Evolutionary conservation across 2,329 filamentous ascomycete species (phyloP).

Genomic region (Aspergillus felis): DNA sequence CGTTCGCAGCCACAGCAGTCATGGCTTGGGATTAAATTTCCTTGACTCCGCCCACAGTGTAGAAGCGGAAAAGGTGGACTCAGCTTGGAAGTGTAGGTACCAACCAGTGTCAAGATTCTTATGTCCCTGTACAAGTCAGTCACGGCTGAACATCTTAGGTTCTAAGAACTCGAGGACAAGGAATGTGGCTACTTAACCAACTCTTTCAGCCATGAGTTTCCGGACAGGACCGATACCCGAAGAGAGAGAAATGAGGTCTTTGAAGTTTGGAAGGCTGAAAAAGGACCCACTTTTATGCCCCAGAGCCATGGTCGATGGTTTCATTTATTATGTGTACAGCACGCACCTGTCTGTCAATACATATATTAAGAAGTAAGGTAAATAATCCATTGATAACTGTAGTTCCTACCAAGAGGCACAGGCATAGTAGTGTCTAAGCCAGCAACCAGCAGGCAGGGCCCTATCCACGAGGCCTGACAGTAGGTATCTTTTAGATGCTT

Average conservation of each 20-base stretch:
- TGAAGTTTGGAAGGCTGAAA: background rate
- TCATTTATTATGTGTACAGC: background rate
- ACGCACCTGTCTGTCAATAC: background rate
- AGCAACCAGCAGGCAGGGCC: too few relatives aligned
- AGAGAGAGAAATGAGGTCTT: conserved; percentile 2
- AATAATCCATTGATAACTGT: background rate
- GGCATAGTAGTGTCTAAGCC: background rate
- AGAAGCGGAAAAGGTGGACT: background rate
- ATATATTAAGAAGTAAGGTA: background rate
- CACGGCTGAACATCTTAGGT: too few relatives aligned
- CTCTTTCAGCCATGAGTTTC: background rate
- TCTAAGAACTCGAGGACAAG: background rate
- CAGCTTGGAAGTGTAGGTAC: background rate
- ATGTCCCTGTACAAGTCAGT: background rate
- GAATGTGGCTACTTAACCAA: background rate
- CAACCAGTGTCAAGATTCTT: too few relatives aligned
- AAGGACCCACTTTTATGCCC: background rate
- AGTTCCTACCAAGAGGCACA: background rate
- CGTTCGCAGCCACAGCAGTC: conserved; percentile 16
- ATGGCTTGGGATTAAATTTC: conserved; percentile 5
- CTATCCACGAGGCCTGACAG: background rate
- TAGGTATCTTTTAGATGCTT: background rate
- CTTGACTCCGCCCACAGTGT: conserved; percentile 7
- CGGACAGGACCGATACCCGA: background rate
- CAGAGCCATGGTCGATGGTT: background rate